A percentile compares a stretch with the other conserved stretches of the same genome.
These are phyloP conservation scores for Amanita thiersii DNA, from an alignment of 768 basidiomycete species.

Conservation along the genomic window DNA sequence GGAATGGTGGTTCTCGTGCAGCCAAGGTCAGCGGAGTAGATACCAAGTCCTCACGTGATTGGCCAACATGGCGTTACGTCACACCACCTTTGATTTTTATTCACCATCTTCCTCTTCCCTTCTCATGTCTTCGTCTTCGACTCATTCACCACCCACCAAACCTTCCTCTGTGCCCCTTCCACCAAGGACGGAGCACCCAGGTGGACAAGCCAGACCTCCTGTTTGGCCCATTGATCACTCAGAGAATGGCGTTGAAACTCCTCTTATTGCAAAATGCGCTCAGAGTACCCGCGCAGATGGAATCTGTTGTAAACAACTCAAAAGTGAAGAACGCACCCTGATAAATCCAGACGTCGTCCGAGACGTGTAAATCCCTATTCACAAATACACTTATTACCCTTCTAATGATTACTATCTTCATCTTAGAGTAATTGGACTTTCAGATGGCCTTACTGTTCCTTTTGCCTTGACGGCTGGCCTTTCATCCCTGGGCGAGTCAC, in stretches of 20 bases:
- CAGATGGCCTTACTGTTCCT: slow-evolving; percentile 85
- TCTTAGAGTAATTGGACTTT: slow-evolving; percentile 77
- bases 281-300: slow-evolving; percentile 46
- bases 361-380: slow-evolving; percentile 56
- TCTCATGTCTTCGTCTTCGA: slow-evolving; percentile 3
- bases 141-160: slow-evolving; percentile 12
- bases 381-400: neutral
- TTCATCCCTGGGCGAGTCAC: slow-evolving; percentile 81
- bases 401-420: neutral
- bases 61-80: no score
- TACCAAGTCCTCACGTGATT: neutral
- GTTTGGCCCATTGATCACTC: slow-evolving; percentile 58
- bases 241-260: slow-evolving; percentile 26
- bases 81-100: neutral
- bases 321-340: slow-evolving; percentile 72
- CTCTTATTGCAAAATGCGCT: slow-evolving; percentile 52
- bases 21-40: slow-evolving; percentile 20
- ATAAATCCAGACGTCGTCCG: slow-evolving; percentile 83
- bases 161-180: slow-evolving; percentile 27
- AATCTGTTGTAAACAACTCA: slow-evolving; percentile 86
- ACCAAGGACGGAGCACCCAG: slow-evolving; percentile 16
- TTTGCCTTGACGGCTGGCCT: slow-evolving; percentile 89
- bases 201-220: slow-evolving; percentile 32
- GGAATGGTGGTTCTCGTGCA: slow-evolving; percentile 53
- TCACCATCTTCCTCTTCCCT: neutral